Base-by-base conservation (phyloP, 495 filamentous ascomycete species). In the Penicillium salamii region DNA sequence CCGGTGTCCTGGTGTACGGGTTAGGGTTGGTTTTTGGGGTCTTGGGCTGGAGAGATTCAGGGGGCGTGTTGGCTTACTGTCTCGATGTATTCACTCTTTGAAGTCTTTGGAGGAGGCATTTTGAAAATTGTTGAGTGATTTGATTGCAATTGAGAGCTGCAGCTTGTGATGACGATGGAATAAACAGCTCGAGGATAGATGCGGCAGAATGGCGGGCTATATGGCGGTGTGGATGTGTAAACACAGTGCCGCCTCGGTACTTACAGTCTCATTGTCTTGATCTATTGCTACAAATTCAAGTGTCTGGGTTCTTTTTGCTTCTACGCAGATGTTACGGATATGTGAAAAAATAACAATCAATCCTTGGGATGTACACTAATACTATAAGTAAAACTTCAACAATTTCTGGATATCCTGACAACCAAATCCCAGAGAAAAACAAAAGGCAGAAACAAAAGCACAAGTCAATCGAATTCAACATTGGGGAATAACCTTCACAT, bases 51-150 rank as follows among this genome's bases (percentile, higher is more conserved):
- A 26, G 15, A 14, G 26, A n/a, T n/a, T 18, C 35, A 37, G 38
- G 11, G 19, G 35, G 5, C n/a, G 39, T 13, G 13, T 8, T 24
- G 12, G 34, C 73, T 47, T 82, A 93, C 90, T n/a, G 91, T 97
- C 65, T 97, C 91, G 45, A 97, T 96, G 63, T 96, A 97, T 69
- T 97, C 91, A 62, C 89, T 88, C 63, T 90, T 91, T 7, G 76
- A 77, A 31, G 79, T 81, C 60, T 90, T 89, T 41, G 84, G 23
- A 15, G 46, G 81, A 45, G 88, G 87, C 88, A 91, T 91, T 20
- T 56, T 66, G 52, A 29, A 7, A 11, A 17, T n/a, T 9, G 12
- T 5, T 13, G 19, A 35, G 21, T 17, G 5, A 8, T 7, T 2
- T 40, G 14, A 11, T 6, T 35, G 34, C 18, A 15, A 44, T 36